phyloP scores from a whole-genome alignment of 805 yeast species.

The Cyberlindnera mrakii region DNA sequence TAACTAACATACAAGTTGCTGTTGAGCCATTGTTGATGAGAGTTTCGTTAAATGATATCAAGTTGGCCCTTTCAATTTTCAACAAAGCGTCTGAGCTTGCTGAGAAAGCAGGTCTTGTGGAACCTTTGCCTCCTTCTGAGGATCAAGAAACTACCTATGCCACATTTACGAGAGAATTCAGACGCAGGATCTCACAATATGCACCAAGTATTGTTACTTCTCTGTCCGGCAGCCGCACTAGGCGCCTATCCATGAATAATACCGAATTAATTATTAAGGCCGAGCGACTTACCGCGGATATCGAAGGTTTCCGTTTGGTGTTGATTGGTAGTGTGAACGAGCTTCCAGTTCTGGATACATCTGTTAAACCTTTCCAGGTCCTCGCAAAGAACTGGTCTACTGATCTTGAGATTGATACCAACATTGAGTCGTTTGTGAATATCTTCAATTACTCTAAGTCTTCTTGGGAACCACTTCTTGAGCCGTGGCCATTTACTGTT shows the following conservation, averaged over 20 bases:
- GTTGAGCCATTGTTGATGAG: constrained; percentile 79
- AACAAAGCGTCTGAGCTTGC: constrained; percentile 56
- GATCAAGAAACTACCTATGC: constrained; percentile 21
- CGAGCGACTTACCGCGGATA: constrained; percentile 57
- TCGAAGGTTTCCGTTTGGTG: constrained; percentile 76
- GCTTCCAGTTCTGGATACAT: constrained; percentile 77
- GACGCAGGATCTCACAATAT: constrained; percentile 51
- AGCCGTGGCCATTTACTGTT: constrained; percentile 76
- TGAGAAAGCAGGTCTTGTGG: constrained; percentile 17
- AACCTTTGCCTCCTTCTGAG: constrained; percentile 9
- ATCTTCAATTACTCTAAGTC: constrained; percentile 85
- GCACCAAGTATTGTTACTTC: constrained; percentile 63
- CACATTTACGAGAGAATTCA: constrained; percentile 58
- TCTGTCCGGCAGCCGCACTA: constrained; percentile 31
- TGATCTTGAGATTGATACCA: constrained; percentile 63
- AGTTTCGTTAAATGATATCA: constrained; percentile 79
- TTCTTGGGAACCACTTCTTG: constrained; percentile 92
- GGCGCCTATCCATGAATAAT: constrained; percentile 15
- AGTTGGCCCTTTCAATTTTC: constrained; percentile 69
- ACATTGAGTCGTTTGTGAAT: constrained; percentile 61
- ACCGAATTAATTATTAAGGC: constrained; percentile 48
- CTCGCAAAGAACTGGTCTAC: constrained; percentile 82
- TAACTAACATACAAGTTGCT: constrained; percentile 62
- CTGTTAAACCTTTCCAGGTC: constrained; percentile 60
- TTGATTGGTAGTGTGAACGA: constrained; percentile 89